Evolutionary conservation across 495 filamentous ascomycete species (phyloP), one percentile per base, ranked within the genome.

Genomic region (Aspergillus cristatus): DNA sequence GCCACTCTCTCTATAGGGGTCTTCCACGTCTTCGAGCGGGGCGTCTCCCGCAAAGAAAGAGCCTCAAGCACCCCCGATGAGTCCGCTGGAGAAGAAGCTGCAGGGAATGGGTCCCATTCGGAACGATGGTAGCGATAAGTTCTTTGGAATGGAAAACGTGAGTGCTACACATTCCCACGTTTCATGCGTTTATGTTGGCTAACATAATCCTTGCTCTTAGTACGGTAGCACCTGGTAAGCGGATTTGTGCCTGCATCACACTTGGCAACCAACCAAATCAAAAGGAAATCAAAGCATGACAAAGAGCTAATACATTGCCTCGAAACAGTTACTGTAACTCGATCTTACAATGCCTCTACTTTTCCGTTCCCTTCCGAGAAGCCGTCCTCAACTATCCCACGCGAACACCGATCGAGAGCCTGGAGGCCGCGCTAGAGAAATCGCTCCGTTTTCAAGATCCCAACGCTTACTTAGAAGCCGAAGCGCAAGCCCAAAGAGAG

Each of bases 81-180:
- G 84, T 3, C 83, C 88, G 10, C 57, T 96, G 14, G 84, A 94
- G 64, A 91, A 82, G 67, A 75, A 86, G 58, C 61, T 96, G 20
- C 71, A 75, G 44, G 84, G 88, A 57, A 75, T 86, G 35, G 86
- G 87, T 10, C 71, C 87, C 1, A 62, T 90, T 41, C 75, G 87
- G 42, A 65, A 66, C 26, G 89, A 98, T 68, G 91, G 93, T 14
- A 96, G 84, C 58, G 91, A 98, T 63, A 95, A 95, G 69, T 97
- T 94, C 64, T 97, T 90, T 68, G 91, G 93, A 2, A 80, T 97
- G 70, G 91, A 97, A 62, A 98, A 98, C 67, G 88, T 96, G 70
- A 71, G 84, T 61, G 12, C 20, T 24, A 24, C 20, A 4, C 29
- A 14, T 18, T 15, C 38, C 14, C n/a, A n/a, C 28, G 14, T 32